Evolutionary conservation across 352 stramenopile genomes (phyloP).

Genomic region (Pythium volutum): DNA sequence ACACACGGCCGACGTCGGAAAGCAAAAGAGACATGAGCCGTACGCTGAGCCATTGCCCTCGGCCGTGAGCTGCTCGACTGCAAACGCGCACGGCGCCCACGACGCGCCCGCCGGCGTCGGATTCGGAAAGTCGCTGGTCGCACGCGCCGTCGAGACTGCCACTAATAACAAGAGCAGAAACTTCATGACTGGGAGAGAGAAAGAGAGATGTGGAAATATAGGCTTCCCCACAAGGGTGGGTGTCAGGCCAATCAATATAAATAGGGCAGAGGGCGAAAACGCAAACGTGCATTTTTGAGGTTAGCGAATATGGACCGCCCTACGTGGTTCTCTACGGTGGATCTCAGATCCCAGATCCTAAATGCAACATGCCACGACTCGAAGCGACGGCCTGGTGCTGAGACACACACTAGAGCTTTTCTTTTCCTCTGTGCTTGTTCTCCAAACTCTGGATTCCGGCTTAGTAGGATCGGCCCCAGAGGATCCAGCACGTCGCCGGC

Average conservation of each 20-base stretch:
- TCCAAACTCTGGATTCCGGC: not conserved
- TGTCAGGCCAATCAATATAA: too few relatives aligned
- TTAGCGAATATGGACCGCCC: too few relatives aligned
- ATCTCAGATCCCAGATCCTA: too few relatives aligned
- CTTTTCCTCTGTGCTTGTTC: not conserved
- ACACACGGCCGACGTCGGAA: constrained; percentile 48
- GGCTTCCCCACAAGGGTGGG: not conserved
- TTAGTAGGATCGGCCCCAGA: constrained; percentile 87
- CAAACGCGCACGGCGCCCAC: constrained; percentile 56
- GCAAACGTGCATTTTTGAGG: too few relatives aligned
- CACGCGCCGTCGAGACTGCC: constrained; percentile 15
- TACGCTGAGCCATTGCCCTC: constrained; percentile 64
- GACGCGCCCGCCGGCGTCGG: constrained; percentile 54
- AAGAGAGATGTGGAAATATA: not conserved
- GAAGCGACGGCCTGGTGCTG: not conserved
- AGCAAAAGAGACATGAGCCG: constrained; percentile 60
- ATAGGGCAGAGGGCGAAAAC: too few relatives aligned
- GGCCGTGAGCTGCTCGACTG: constrained; percentile 39
- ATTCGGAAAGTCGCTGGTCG: constrained; percentile 43
- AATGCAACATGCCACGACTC: too few relatives aligned
- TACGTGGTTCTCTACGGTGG: too few relatives aligned
- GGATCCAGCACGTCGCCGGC: constrained; percentile 91
- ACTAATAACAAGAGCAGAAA: constrained; percentile 15
- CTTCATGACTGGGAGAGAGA: not conserved
- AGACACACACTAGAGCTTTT: not conserved